Evolutionary conservation across 2,329 filamentous ascomycete species (phyloP).

Genomic region (Aureobasidium leucospermi): DNA sequence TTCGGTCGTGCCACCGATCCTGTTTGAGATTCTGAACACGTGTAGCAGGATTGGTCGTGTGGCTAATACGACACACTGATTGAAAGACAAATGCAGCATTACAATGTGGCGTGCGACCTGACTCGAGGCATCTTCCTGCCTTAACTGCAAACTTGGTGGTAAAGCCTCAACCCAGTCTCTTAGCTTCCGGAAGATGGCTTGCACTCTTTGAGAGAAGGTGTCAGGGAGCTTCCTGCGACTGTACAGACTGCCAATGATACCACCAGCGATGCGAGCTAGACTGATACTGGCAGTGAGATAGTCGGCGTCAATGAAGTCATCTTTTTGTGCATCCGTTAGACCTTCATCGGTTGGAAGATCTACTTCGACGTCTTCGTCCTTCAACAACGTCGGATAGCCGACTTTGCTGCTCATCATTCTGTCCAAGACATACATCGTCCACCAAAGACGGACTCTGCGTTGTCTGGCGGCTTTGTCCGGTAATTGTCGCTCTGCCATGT

Average conservation of each 20-base stretch:
- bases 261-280: conserved; percentile 29
- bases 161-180: conserved; percentile 32
- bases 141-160: conserved; percentile 27
- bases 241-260: conserved; percentile 22
- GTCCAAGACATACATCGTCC: conserved; percentile 29
- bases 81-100: conserved; percentile 31
- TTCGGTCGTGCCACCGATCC: conserved; percentile 13
- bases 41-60: conserved; percentile 30
- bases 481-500: conserved; percentile 34
- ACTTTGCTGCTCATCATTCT: conserved; percentile 30
- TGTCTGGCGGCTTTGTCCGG: conserved; percentile 29
- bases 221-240: conserved; percentile 21
- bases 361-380: conserved; percentile 33
- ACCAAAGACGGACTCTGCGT: conserved; percentile 29
- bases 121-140: conserved; percentile 21
- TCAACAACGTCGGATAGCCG: conserved; percentile 27
- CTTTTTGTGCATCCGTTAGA: conserved; percentile 20
- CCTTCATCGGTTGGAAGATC: conserved; percentile 34
- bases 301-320: conserved; percentile 30
- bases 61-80: conserved; percentile 27
- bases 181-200: conserved; percentile 29
- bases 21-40: conserved; percentile 22
- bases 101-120: conserved; percentile 22
- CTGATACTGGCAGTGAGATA: conserved; percentile 34
- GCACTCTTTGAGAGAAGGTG: conserved; percentile 31